phyloP scores from a whole-genome alignment of 345 rosid species.

The Turnera subulata region DNA sequence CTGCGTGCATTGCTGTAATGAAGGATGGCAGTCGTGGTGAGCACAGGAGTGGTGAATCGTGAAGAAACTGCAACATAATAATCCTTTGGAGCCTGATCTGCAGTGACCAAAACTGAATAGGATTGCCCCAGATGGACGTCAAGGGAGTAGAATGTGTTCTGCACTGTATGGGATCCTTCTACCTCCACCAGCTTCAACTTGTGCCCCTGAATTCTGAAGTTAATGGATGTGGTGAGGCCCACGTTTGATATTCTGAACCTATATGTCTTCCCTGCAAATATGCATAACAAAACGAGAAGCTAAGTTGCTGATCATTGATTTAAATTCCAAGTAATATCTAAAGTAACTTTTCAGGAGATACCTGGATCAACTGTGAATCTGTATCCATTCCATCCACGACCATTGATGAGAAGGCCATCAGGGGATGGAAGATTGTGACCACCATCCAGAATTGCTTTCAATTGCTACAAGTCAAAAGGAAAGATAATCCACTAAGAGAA shows the following conservation, averaged over 20 bases:
- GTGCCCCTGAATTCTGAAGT: constrained; percentile 83
- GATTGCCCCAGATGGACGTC: constrained; percentile 78
- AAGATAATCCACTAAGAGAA: background rate
- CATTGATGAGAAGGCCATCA: constrained; percentile 32
- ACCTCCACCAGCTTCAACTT: constrained; percentile 68
- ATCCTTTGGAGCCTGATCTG: constrained; percentile 62
- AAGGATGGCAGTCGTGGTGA: constrained; percentile 52
- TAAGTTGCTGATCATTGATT: background rate
- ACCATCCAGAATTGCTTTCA: constrained; percentile 23
- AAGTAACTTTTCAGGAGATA: background rate
- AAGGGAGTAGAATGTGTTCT: constrained; percentile 56
- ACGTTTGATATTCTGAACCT: constrained; percentile 77
- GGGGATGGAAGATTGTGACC: constrained; percentile 30
- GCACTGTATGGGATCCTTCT: constrained; percentile 75
- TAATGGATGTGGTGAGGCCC: constrained; percentile 58
- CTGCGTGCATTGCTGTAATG: constrained; percentile 62
- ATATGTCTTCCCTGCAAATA: constrained; percentile 54
- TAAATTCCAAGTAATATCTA: background rate
- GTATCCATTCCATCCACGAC: constrained; percentile 36
- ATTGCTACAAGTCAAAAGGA: constrained; percentile 7
- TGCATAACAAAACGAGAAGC: background rate
- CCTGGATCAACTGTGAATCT: constrained; percentile 32
- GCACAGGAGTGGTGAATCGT: constrained; percentile 56
- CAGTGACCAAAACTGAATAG: constrained; percentile 61
- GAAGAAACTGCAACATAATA: constrained; percentile 64